Evolutionary conservation across 768 basidiomycete genomes (phyloP).

Genomic region (Leccinum sublutescens): DNA sequence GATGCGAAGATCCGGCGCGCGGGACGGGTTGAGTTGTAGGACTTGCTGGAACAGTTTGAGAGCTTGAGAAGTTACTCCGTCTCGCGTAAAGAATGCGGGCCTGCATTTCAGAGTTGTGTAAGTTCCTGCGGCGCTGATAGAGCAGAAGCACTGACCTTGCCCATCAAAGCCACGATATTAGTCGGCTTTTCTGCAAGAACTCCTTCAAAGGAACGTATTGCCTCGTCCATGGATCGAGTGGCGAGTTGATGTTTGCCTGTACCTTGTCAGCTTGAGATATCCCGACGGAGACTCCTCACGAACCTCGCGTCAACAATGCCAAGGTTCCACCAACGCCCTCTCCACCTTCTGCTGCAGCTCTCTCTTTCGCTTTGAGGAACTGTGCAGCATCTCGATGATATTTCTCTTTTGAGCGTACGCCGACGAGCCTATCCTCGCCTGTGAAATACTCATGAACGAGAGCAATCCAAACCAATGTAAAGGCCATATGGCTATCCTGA

Average conservation of each 20-base stretch:
- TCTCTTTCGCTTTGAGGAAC: constrained; percentile 60
- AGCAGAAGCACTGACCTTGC: constrained; percentile 55
- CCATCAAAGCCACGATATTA: constrained; percentile 86
- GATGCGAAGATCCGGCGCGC: constrained; percentile 89
- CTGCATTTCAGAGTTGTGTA: constrained; percentile 34
- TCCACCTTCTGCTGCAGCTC: constrained; percentile 55
- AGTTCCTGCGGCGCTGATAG: not conserved
- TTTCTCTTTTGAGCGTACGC: constrained; percentile 63
- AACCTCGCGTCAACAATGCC: constrained; percentile 67
- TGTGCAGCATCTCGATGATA: constrained; percentile 69
- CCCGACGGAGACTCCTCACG: constrained; percentile 6
- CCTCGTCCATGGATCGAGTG: constrained; percentile 77
- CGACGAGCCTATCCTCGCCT: constrained; percentile 66
- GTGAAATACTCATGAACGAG: not conserved
- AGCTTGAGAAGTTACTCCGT: constrained; percentile 70
- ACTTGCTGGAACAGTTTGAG: constrained; percentile 86
- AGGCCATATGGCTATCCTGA: constrained; percentile 62
- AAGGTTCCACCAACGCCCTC: constrained; percentile 55
- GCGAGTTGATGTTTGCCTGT: constrained; percentile 82
- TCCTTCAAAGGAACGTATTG: constrained; percentile 75
- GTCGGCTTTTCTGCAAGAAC: constrained; percentile 77
- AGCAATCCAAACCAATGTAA: not conserved
- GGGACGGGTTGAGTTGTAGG: constrained; percentile 71
- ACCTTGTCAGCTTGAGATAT: not conserved
- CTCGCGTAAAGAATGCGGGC: constrained; percentile 84